Conservation (phyloP, 805 yeast genomes). For the Lipomyces oligophaga region DNA sequence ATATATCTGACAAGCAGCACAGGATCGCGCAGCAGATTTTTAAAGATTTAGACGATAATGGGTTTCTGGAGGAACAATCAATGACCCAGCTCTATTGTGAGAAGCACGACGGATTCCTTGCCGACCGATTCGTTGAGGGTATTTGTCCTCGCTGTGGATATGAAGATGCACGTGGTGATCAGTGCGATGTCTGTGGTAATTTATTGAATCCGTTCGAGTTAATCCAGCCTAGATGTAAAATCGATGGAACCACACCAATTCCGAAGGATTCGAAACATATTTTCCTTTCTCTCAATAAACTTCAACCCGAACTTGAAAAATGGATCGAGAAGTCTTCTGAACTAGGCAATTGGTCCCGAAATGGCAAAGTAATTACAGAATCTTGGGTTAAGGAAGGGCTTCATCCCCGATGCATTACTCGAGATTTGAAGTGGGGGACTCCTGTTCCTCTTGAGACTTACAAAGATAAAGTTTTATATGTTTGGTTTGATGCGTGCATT, state of each 20-base stretch:
- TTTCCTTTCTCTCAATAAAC: slow-evolving; percentile 75
- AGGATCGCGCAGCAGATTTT: slow-evolving; percentile 89
- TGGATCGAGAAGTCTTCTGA: slow-evolving; percentile 70
- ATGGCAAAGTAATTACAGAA: slow-evolving; percentile 80
- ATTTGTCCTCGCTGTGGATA: slow-evolving; percentile 92
- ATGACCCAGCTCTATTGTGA: slow-evolving; percentile 91
- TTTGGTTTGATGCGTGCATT: slow-evolving; percentile 98
- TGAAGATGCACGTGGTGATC: slow-evolving; percentile 98
- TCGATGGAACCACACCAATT: slow-evolving; percentile 78
- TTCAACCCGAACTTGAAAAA: slow-evolving; percentile 66
- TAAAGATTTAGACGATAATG: slow-evolving; percentile 67
- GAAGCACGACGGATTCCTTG: slow-evolving; percentile 82
- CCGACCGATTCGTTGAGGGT: slow-evolving; percentile 97
- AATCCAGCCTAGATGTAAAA: slow-evolving; percentile 90
- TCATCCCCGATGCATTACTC: slow-evolving; percentile 90
- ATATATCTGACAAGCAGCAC: not conserved
- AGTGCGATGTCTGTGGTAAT: slow-evolving; percentile 94
- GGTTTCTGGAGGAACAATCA: slow-evolving; percentile 76
- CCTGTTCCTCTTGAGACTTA: slow-evolving; percentile 90
- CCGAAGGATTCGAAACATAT: slow-evolving; percentile 80
- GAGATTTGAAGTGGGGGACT: slow-evolving; percentile 98
- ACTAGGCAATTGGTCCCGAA: slow-evolving; percentile 87
- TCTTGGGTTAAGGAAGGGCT: slow-evolving; percentile 94
- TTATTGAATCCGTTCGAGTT: slow-evolving; percentile 89
- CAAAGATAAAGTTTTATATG: slow-evolving; percentile 88